Evolutionary conservation across 768 basidiomycete genomes (phyloP), one percentile per base, ranked within the genome.

Genomic region (Xerocomellus intermedius): DNA sequence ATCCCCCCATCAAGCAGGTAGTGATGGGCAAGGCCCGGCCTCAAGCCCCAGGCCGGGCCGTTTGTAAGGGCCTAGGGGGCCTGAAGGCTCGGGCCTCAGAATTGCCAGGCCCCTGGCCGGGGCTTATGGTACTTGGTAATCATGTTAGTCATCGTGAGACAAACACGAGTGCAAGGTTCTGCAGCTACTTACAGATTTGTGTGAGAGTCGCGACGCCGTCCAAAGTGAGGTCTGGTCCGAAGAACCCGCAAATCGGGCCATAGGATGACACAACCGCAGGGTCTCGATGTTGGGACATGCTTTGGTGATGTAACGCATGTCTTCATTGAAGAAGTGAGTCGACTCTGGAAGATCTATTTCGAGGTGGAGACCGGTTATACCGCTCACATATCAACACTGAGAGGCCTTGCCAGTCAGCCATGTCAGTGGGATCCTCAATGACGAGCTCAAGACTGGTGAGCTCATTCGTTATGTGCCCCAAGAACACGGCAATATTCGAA

Each of bases 331-430:
- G 71, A 91, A 85, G 54, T 87, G 72, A 50, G 83, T 76, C 5
- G 87, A 89, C 65, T 89, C 87, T 12, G 89, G 87, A 55, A 91
- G 84, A 66, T 91, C 89, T 52, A 91, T 79, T 35, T 89, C 87
- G 44, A 91, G 74, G n/a, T 83, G 81, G 28, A 9, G 80, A 79
- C 44, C 76, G 68, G 16, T 79, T 76, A 61, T 89, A 88, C 60
- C 79, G 74, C 57, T 87, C 82, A 61, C 79, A 83, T 48, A 91
- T 77, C 63, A 86, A 65, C 42, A 71, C 72, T 38, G 82, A 87
- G 21, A 91, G 76, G 58, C 89, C 83, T 56, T 82, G 83, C 89
- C 89, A 91, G 63, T 91, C 88, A 9, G 79, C 79, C 26, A 79
- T 79, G 64, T 84, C 83, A 22, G 87, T 86, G 16, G 81, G 28